Conservation (phyloP, 495 filamentous ascomycete species). For the Endocarpon pusillum region DNA sequence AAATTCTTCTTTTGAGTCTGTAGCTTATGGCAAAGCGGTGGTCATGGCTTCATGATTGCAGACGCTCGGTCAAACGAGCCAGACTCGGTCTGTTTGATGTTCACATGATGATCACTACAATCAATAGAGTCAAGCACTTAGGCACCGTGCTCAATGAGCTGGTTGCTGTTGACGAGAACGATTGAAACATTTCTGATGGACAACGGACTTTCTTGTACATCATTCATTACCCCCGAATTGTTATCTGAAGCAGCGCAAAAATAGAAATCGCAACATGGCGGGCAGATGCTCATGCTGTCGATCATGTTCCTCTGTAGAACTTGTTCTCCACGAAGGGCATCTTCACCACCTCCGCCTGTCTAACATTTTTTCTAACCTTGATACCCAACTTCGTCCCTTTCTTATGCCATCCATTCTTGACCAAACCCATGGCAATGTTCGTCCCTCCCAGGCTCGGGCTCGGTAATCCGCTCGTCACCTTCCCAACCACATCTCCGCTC, state of each 20-base stretch:
- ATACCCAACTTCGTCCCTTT: constrained; percentile 70
- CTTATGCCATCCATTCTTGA: constrained; percentile 70
- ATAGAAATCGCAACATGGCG: too few species aligned
- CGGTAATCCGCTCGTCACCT: constrained; percentile 81
- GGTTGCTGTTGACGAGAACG: constrained; percentile 53
- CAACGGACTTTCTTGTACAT: too few species aligned
- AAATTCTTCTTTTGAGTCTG: constrained; percentile 34
- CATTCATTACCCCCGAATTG: too few species aligned
- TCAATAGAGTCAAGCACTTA: constrained; percentile 99
- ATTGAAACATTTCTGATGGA: constrained; percentile 87
- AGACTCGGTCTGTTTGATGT: constrained; percentile 45
- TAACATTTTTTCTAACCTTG: constrained; percentile 61
- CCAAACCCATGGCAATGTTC: constrained; percentile 95
- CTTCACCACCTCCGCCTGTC: constrained; percentile 65
- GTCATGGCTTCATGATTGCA: constrained; percentile 13
- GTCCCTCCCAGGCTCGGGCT: constrained; percentile 64
- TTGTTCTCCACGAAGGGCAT: constrained; percentile 87
- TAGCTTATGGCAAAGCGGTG: constrained; percentile 51
- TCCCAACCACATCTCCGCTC: constrained; percentile 36
- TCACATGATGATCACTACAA: constrained; percentile 82
- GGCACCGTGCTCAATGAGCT: constrained; percentile 33
- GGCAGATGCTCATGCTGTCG: too few species aligned
- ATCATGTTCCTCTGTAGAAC: constrained; percentile 36
- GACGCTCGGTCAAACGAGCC: constrained; percentile 52
- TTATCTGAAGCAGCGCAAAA: too few species aligned